Evolutionary conservation across 805 yeast genomes (phyloP), one percentile per base, ranked within the genome.

Genomic region (Brettanomyces bruxellensis): DNA sequence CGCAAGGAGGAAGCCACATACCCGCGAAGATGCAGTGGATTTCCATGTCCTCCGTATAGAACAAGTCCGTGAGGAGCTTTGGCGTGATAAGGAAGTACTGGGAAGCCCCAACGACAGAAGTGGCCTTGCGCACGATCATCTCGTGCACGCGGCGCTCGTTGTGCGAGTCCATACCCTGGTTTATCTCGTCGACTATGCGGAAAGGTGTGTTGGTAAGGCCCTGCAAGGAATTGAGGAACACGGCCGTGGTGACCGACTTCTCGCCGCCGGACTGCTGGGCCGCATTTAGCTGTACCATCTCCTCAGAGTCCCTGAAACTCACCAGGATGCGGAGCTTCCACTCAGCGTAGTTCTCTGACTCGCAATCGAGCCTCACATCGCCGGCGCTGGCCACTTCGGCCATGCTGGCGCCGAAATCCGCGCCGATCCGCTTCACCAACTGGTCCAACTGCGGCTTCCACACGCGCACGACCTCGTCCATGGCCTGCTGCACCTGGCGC

Each of bases 261-360:
- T 93, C 99, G 44, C 99, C 99, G 47, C 99, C 99, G 1, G 96
- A 87, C 61, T 93, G 99, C 3, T 91, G 79, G 48, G 84, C 88
- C n/a, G 87, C 79, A 56, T 87, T 90, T 43, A 93, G 70, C 18
- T 77, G 76, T 51, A 81, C 80, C 49, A 85, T 62, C n/a, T 73
- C 79, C 13, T 89, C 79, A 42, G 73, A 77, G 52, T 84, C 88
- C 58, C 99, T 74, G 62, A 93, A 93, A 51, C 87, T 81, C 7
- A 93, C 98, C 61, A 79, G 61, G 40, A 95, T 86, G 49, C 86
- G 85, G 44, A 93, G 66, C 55, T 79, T 77, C 99, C 99, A 93
- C 43, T 87, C 81, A 18, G 73, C 68, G 58, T 68, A 87, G 48
- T 74, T 66, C 2, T 72, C 76, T 22, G 69, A 72, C 34, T 70